These are phyloP conservation scores for Candida broadrunensis DNA, from an alignment of 805 yeast genomes.

Conservation along the genomic window DNA sequence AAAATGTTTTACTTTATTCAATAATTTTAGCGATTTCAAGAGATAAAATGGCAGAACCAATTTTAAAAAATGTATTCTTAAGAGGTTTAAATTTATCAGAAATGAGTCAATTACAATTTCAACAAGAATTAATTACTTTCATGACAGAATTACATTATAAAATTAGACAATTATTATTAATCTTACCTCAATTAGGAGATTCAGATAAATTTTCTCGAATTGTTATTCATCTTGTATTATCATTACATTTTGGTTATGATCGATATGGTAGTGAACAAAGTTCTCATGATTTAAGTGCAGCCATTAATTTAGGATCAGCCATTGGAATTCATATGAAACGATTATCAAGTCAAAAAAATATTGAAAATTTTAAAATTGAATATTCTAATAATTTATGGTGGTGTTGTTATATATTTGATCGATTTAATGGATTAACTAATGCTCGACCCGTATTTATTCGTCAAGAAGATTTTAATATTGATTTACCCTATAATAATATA, in stretches of 20 bases:
- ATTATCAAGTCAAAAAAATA: constrained; percentile 2
- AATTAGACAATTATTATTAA: constrained; percentile 27
- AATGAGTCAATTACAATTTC: constrained; percentile 1
- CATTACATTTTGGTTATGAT: constrained; percentile 23
- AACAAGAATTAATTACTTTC: constrained; percentile 8
- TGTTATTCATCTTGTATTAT: constrained; percentile 20
- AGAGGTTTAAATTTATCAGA: constrained; percentile 5
- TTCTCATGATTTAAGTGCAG: constrained; percentile 26
- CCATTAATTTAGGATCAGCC: constrained; percentile 23
- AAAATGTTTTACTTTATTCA: constrained; percentile 20
- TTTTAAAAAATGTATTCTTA: constrained; percentile 17
- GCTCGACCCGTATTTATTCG: constrained; percentile 24
- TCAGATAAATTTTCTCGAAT: constrained; percentile 21
- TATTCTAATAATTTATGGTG: constrained; percentile 31
- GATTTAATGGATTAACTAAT: constrained; percentile 28
- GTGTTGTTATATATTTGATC: constrained; percentile 29
- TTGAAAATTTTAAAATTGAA: constrained; percentile 7
- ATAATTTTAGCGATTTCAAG: constrained; percentile 26
- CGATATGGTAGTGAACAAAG: constrained; percentile 27
- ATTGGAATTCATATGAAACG: constrained; percentile 26
- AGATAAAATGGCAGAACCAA: constrained; percentile 24
- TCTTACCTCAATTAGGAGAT: constrained; percentile 30
- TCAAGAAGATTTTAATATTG: constrained; percentile 31
- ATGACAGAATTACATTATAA: constrained; percentile 26
- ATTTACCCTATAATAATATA: constrained; percentile 24